Percentiles rank a stretch among this genome's conserved stretches.
Evolutionary conservation across 495 filamentous ascomycete genomes (phyloP).

Genomic region (Hypoxylon subgilvum): DNA sequence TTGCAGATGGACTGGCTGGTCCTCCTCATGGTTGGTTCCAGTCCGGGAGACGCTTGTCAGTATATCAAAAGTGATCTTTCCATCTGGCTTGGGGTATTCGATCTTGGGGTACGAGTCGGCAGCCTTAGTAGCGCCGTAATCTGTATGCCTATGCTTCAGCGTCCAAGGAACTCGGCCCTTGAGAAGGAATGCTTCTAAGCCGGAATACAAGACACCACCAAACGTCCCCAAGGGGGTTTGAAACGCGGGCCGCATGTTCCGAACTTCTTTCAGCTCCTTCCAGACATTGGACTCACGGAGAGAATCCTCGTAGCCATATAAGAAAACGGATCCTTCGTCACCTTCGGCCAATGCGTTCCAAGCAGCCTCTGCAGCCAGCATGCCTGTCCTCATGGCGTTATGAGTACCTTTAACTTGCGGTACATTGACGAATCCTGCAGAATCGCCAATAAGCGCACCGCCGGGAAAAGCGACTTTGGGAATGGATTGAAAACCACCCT

Average conservation of each 20-base stretch:
- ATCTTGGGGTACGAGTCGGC: slow-evolving; percentile 85
- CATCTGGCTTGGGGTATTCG: slow-evolving; percentile 95
- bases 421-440: slow-evolving; percentile 95
- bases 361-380: slow-evolving; percentile 91
- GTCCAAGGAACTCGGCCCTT: slow-evolving; percentile 92
- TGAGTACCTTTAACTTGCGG: slow-evolving; percentile 99
- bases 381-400: slow-evolving; percentile 95
- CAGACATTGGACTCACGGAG: slow-evolving; percentile 89
- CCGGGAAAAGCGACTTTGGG: slow-evolving; percentile 96
- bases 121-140: slow-evolving; percentile 77
- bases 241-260: slow-evolving; percentile 97
- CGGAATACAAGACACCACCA: slow-evolving; percentile 91
- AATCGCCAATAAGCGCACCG: slow-evolving; percentile 93
- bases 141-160: slow-evolving; percentile 77
- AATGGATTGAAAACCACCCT: slow-evolving; percentile 97
- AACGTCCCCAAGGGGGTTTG: slow-evolving; percentile 81
- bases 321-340: slow-evolving; percentile 75
- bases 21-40: slow-evolving; percentile 98
- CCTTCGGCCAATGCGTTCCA: slow-evolving; percentile 71
- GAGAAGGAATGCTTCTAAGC: slow-evolving; percentile 86
- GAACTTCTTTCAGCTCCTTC: slow-evolving; percentile 92
- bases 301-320: slow-evolving; percentile 91
- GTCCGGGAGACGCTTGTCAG: slow-evolving; percentile 91
- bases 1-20: slow-evolving; percentile 94
- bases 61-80: slow-evolving; percentile 92